Evolutionary conservation across 106 monocot genomes (phyloP), one percentile per base, ranked within the genome.

Genomic region (Dioscorea dumetorum): DNA sequence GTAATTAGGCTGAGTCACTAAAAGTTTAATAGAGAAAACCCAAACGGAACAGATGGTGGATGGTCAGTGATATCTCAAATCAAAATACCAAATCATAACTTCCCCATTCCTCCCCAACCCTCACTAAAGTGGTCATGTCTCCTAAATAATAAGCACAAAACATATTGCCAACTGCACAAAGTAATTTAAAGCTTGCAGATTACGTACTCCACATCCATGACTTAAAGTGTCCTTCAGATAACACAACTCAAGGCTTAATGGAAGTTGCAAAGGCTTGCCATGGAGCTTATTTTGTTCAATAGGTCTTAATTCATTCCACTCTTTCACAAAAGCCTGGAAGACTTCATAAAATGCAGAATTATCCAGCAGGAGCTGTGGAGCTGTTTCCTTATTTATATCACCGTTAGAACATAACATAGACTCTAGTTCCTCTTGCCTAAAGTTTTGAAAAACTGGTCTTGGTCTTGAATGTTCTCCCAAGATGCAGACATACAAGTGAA

Each of bases 181-280:
- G 41, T 41, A 41, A 41, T 41, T 41, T 41, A 10, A 41, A 41
- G 41, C 6, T 41, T 54, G 12, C 31, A 50, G 50, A 66, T 61
- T 33, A 69, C 84, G 70, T 84, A 97, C 95, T 35, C 70, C 70
- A 61, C 34, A 64, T 58, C 73, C 82, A 72, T 99, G 92, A 71
- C 92, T 99, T 63, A 59, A 57, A 48, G 75, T 72, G 66, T 92
- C 97, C 66, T 85, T 87, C 61, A 99, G 68, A 70, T 87, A 99
- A 71, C 84, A 90, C 19, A 99, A 41, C 69, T 99, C 97, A 59
- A 89, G 69, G 66, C 67, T 77, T 24, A 99, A 73, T 66, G 97
- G 92, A 79, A 92, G 89, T 72, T 99, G 89, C 60, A 99, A 68
- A 59, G 97, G 91, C 64, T 92, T 99, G 61, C 97, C 97, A 19